A percentile compares a stretch with the other conserved stretches of the same genome.
Evolutionary conservation across 176 grass and related monocot genomes (phyloP).

Genomic region (Ensete ventricosum): DNA sequence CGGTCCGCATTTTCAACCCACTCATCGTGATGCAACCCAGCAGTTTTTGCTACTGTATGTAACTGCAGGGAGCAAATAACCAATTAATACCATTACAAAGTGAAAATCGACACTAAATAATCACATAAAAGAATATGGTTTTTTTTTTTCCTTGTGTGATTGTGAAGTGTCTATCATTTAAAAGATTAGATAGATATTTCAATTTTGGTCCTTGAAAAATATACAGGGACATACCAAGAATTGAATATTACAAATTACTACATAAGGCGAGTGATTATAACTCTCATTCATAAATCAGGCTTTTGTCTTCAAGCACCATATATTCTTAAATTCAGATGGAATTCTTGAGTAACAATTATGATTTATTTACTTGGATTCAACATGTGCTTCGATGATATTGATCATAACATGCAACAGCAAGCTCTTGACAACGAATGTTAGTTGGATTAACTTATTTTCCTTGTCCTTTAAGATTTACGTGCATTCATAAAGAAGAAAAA

Average conservation of each 20-base stretch:
- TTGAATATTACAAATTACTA: too few relatives aligned
- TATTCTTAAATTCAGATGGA: background rate
- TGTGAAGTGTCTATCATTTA: too few relatives aligned
- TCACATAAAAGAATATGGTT: too few relatives aligned
- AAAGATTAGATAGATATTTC: too few relatives aligned
- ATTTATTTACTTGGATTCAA: background rate
- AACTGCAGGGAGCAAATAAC: slow-evolving; percentile 38
- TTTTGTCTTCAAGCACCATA: background rate
- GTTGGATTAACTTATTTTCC: background rate
- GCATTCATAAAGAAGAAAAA: background rate
- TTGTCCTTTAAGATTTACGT: background rate
- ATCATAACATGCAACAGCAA: background rate
- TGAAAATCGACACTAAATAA: too few relatives aligned
- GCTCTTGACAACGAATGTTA: background rate
- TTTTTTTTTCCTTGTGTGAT: too few relatives aligned
- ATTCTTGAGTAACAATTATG: background rate
- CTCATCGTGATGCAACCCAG: slow-evolving; percentile 66
- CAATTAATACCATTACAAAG: too few relatives aligned
- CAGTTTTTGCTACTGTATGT: slow-evolving; percentile 81
- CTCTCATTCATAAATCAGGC: background rate
- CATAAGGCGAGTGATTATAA: too few relatives aligned
- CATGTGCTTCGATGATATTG: background rate
- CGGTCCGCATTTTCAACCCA: slow-evolving; percentile 89
- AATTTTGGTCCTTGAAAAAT: too few relatives aligned
- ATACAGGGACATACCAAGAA: too few relatives aligned